Conservation (phyloP, 805 yeast species). For the Candida sonorensis region DNA sequence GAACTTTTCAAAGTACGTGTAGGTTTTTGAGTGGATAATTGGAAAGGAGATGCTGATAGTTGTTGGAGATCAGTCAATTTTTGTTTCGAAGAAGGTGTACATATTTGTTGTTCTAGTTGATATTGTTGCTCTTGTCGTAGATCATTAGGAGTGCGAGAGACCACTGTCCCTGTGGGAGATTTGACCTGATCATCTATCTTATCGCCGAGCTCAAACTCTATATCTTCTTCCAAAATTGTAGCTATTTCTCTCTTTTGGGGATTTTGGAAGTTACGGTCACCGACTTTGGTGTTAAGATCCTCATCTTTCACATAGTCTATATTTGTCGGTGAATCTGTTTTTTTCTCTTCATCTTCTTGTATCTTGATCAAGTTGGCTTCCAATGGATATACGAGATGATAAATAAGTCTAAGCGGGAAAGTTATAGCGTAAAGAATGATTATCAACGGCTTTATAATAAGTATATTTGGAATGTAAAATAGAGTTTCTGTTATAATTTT, state of each 20-base stretch:
- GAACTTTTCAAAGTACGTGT: no score
- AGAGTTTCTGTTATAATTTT: conserved; percentile 23
- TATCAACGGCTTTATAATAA: conserved; percentile 46
- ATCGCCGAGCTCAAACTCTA: conserved; percentile 27
- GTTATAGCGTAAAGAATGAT: conserved; percentile 45
- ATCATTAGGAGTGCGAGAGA: no score
- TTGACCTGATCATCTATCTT: conserved; percentile 28
- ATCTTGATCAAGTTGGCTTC: no score
- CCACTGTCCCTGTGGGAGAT: conserved; percentile 27
- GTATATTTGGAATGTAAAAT: conserved; percentile 41
- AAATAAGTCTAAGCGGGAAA: conserved; percentile 46
- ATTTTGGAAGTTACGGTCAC: no score
- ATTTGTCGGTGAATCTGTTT: no score
- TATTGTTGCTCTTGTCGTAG: conserved; percentile 3
- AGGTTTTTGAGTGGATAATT: not conserved
- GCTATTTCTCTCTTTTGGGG: no score
- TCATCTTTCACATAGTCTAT: no score
- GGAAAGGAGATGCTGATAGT: conserved; percentile 1
- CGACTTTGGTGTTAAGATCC: no score
- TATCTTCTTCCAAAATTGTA: conserved; percentile 28
- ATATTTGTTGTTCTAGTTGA: conserved; percentile 1
- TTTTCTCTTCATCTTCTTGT: no score
- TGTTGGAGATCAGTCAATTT: not conserved
- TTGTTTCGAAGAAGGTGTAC: conserved; percentile 1
- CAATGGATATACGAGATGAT: conserved; percentile 1